Evolutionary conservation across 164 flowering plant species (phyloP), one percentile per base, ranked within the genome.

Genomic region (Kalanchoe fedtschenkoi): DNA sequence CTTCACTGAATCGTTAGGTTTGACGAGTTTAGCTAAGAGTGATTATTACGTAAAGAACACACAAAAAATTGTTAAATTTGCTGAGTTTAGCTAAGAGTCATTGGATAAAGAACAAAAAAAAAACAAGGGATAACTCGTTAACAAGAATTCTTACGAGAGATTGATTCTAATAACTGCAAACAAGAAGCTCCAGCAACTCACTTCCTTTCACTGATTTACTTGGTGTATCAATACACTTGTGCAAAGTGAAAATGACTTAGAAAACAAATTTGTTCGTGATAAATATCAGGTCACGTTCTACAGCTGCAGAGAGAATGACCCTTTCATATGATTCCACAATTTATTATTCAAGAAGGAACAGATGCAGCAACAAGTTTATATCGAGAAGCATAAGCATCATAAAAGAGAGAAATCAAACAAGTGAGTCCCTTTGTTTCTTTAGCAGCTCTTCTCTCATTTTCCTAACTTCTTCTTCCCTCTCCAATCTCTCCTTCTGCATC

Each of bases 361-460:
- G n/a, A 11, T 42, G 51, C 26, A 10, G 10, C 1, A 19, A 43
- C 7, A 29, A 47, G 54, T 47, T 47, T 14, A 47, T 17, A 33
- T 8, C 33, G 5, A 30, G n/a, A 56, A 33, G 60, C 8, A 24
- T 26, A 24, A 14, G n/a, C 34, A 5, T 13, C 39, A 58, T 13
- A 33, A 33, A 17, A 29, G 61, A 35, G 41, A 58, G 61, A n/a
- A 33, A 34, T 33, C 42, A 58, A 33, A n/a, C 61, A 33, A 58
- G 61, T 0, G 41, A 33, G 24, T 58, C 61, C 42, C 38, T 17
- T 37, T 34, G 61, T 58, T 58, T 21, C 61, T 5, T 19, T 37
- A 58, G n/a, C 61, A 58, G 61, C 42, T 58, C 38, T 34, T 58
- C 61, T 58, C 61, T 58, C 41, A 32, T 21, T 58, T 26, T 58